Base-by-base conservation (phyloP, 768 basidiomycete species). In the Agrocybe chaxingu region DNA sequence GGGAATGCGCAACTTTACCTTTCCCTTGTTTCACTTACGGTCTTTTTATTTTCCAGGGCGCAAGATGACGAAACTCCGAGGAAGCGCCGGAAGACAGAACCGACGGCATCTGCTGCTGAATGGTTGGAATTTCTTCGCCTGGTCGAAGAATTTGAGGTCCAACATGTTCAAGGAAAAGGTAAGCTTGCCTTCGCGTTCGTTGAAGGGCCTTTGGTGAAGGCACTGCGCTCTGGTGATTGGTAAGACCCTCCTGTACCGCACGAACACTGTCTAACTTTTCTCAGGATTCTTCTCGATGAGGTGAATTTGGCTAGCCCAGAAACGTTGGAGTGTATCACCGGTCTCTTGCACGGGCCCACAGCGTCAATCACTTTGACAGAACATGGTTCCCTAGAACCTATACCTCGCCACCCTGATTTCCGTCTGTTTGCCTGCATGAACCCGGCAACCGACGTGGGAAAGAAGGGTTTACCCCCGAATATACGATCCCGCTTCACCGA, bases 371-470 rank as follows among this genome's bases (percentile, higher is more conserved):
- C 93, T 0, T 73, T 99, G 50, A 93, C 93, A 0, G 97, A 98
- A 63, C 84, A 94, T 64, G 96, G 95, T 0, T 87, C 92, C 8
- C 69, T 98, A 47, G 91, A 94, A 58, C 88, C 90, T 1, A 78
- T 98, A 29, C 85, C 87, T 43, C 87, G 97, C 0, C 97, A 99
- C 65, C 84, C 92, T 12, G 87, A 96, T 60, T 99, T 99, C 73
- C 89, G 96, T 13, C 76, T 98, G 4, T 98, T 98, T 61, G 94
- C 94, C 3, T 99, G 97, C 66, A 99, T 99, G 97, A 99, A 99
- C 63, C 97, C 97, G 4, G 97, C 97, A 0, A 99, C 95, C 3
- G 97, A 99, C 59, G 89, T 98, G 10, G 97, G 97, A 32, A 99
- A 98, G 74, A 97, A 94, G 61, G 96, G 98, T 61, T 84, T 99